These are phyloP conservation scores for Chalciporus piperatus DNA, from an alignment of 768 basidiomycete genomes.

Conservation along the genomic window DNA sequence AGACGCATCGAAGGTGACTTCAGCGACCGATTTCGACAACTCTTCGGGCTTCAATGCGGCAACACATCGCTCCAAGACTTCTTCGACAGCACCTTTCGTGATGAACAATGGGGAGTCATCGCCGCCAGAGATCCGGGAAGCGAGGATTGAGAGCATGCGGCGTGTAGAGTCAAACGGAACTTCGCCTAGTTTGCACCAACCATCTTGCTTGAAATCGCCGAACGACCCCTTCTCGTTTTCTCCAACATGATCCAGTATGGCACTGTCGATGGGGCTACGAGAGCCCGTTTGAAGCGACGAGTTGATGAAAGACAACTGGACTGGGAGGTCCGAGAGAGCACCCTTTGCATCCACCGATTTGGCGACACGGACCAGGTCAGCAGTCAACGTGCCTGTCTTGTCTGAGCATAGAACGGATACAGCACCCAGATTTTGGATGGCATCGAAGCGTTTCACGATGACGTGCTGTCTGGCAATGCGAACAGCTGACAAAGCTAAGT, in stretches of 20 bases:
- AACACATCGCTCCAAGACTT: constrained; percentile 31
- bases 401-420: constrained; percentile 57
- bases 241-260: constrained; percentile 28
- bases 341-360: constrained; percentile 24
- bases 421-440: constrained; percentile 59
- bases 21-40: constrained; percentile 6
- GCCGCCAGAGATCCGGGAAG: constrained; percentile 21
- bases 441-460: constrained; percentile 60
- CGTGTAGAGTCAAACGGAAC: constrained; percentile 37
- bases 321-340: constrained; percentile 23
- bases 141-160: constrained; percentile 34
- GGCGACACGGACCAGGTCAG: constrained; percentile 36
- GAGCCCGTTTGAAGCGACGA: constrained; percentile 34
- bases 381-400: constrained; percentile 62
- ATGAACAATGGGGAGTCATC: constrained; percentile 23
- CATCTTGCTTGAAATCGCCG: constrained; percentile 7
- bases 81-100: constrained; percentile 33
- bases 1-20: constrained; percentile 17
- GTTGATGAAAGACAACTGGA: constrained; percentile 31
- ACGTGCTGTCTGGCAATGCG: constrained; percentile 58
- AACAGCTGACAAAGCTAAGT: constrained; percentile 55
- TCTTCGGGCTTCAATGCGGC: constrained; percentile 19
- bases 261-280: constrained; percentile 35
- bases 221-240: constrained; percentile 12
- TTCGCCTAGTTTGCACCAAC: constrained; percentile 33